Evolutionary conservation across 768 basidiomycete genomes (phyloP), one percentile per base, ranked within the genome.

Genomic region (Hygrophorus russula): DNA sequence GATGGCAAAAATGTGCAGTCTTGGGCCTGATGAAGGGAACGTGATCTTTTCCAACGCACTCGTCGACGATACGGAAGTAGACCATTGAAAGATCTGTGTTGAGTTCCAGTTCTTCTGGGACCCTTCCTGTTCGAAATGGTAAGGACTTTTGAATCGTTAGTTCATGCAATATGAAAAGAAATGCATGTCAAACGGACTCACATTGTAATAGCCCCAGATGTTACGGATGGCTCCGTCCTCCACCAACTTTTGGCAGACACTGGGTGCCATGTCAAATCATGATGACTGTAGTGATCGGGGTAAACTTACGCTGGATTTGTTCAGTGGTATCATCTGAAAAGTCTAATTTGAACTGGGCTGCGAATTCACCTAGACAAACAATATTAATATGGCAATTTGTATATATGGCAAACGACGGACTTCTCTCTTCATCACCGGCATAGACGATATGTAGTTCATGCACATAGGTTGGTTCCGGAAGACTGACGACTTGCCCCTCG

Each of bases 381-480:
- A 14, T 24, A 18, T 12, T 29, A 8, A 17, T 6, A 32, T 11
- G 3, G 18, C n/a, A 11, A 10, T 31, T 10, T 15, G 29, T n/a
- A 33, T 29, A 13, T 27, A 20, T n/a, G 12, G 30, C n/a, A 28
- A 36, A 12, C 24, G n/a, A 20, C 62, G 41, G 34, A 64, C 68
- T 46, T n/a, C 59, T 53, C 1, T 35, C 44, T 5, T 60, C 62
- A 37, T 69, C 69, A 18, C 67, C 69, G 15, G 69, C 61, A 49
- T 74, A 74, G 9, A 74, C 47, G 39, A 73, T 58, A 44, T 74
- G 70, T 18, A 76, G 51, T 46, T 74, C 63, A 46, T 75, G 74
- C 1, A 65, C 59, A 46, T 54, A 62, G 0, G 61, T 63, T n/a
- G 58, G 52, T 0, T 53, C 41, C 6, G 52, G 42, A 14, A 69